phyloP scores from a whole-genome alignment of 1,284 basidiomycete genomes.

The Stygiomarasmius scandens region DNA sequence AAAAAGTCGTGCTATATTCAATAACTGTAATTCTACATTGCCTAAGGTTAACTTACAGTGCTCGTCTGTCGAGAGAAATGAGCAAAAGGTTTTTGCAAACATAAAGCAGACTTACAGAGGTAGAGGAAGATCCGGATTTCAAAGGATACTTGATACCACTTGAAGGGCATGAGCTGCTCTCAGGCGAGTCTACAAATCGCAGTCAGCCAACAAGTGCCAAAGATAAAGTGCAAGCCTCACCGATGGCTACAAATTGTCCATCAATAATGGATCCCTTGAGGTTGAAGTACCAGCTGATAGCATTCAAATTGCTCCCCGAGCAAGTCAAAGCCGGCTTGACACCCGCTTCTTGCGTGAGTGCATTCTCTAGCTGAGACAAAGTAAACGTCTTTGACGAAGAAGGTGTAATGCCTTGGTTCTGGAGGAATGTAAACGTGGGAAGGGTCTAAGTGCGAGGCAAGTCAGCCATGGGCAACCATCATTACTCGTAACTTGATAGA shows the following conservation, averaged over 20 bases:
- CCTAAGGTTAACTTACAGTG: not conserved
- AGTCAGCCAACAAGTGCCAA: not conserved
- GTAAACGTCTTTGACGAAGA: slow-evolving; percentile 58
- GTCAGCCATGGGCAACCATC: not conserved
- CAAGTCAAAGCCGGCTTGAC: slow-evolving; percentile 65
- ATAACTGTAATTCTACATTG: not conserved
- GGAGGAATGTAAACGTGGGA: slow-evolving; percentile 75
- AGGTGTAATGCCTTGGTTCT: slow-evolving; percentile 73
- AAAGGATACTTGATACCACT: slow-evolving; percentile 67
- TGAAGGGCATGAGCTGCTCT: slow-evolving; percentile 52
- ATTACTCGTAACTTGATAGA: not conserved
- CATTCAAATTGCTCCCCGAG: slow-evolving; percentile 45
- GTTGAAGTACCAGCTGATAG: slow-evolving; percentile 71
- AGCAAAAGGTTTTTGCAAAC: not conserved
- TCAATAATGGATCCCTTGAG: slow-evolving; percentile 68
- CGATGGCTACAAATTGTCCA: slow-evolving; percentile 61
- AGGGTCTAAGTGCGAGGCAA: slow-evolving; percentile 43
- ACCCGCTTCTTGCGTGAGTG: slow-evolving; percentile 56
- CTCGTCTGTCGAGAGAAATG: slow-evolving; percentile 1
- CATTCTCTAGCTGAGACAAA: slow-evolving; percentile 56
- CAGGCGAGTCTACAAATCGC: slow-evolving; percentile 48
- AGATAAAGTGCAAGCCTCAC: slow-evolving; percentile 38
- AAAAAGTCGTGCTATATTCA: not conserved
- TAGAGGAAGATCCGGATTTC: slow-evolving; percentile 44
- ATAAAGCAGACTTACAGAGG: slow-evolving; percentile 19